Evolutionary conservation across 352 stramenopile species (phyloP).

Genomic region (Phytopythium oedochilum): DNA sequence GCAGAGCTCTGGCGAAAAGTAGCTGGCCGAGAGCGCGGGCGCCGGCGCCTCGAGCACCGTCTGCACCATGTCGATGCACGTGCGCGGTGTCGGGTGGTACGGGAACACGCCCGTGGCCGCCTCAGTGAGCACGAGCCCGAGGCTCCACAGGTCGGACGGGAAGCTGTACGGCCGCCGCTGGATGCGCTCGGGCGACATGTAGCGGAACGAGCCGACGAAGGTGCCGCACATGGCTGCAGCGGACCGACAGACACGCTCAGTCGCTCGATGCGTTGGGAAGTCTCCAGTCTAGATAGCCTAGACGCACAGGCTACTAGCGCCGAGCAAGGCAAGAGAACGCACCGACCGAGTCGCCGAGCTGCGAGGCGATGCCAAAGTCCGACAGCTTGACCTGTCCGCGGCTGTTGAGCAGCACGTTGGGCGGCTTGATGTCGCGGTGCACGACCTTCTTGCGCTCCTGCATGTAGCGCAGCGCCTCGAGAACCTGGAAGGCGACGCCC

Average conservation of each 20-base stretch:
- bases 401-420: slow-evolving; percentile 93
- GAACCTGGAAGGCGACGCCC: slow-evolving; percentile 91
- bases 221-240: slow-evolving; percentile 87
- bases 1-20: slow-evolving; percentile 74
- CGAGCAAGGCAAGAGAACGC: too few relatives aligned
- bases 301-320: too few relatives aligned
- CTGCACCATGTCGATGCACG: slow-evolving; percentile 84
- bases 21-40: slow-evolving; percentile 53
- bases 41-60: slow-evolving; percentile 66
- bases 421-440: slow-evolving; percentile 97
- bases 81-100: slow-evolving; percentile 74
- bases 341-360: slow-evolving; percentile 86
- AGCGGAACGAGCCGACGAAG: slow-evolving; percentile 93
- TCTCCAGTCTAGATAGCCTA: too few relatives aligned
- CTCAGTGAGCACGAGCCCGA: slow-evolving; percentile 92
- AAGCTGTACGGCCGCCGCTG: slow-evolving; percentile 86
- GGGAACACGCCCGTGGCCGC: slow-evolving; percentile 84
- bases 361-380: slow-evolving; percentile 94
- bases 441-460: slow-evolving; percentile 88
- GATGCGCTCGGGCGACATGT: slow-evolving; percentile 92
- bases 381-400: slow-evolving; percentile 93
- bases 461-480: slow-evolving; percentile 93
- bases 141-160: slow-evolving; percentile 91
- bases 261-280: too few relatives aligned
- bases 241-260: not conserved